Conservation (phyloP, 2,329 filamentous ascomycete species). For the Calonectria pseudoturangicola region DNA sequence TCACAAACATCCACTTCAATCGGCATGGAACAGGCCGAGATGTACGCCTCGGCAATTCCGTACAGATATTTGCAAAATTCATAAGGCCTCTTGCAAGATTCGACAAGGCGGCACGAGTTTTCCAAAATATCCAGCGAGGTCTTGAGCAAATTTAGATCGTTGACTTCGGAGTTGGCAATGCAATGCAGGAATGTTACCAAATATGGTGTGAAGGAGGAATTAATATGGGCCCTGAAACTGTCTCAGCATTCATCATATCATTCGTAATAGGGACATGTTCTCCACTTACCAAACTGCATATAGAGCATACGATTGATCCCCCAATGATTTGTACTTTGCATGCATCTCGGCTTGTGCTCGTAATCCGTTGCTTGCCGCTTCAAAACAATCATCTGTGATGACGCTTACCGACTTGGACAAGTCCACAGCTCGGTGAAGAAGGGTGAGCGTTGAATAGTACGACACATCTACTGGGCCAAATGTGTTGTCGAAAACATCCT, state of each 20-base stretch:
- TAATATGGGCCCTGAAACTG: background rate
- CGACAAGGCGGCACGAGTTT: background rate
- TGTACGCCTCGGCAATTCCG: slow-evolving; percentile 14
- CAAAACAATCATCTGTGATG: slow-evolving; percentile 12
- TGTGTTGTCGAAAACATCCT: background rate
- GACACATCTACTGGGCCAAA: slow-evolving; percentile 2
- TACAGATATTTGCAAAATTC: slow-evolving; percentile 22
- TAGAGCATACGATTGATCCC: background rate
- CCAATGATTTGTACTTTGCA: background rate
- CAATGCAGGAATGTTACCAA: slow-evolving; percentile 11
- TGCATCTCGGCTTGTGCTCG: background rate
- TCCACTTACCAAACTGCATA: slow-evolving; percentile 20
- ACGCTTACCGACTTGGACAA: slow-evolving; percentile 15
- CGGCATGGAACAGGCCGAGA: slow-evolving; percentile 8
- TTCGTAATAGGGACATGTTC: too few species aligned
- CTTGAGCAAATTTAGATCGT: slow-evolving; percentile 5
- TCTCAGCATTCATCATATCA: background rate
- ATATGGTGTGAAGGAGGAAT: slow-evolving; percentile 1
- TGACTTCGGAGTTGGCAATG: slow-evolving; percentile 10
- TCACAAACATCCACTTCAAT: slow-evolving; percentile 9
- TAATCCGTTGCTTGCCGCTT: background rate
- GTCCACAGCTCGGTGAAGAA: slow-evolving; percentile 8
- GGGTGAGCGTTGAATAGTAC: slow-evolving; percentile 6
- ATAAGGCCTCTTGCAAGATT: slow-evolving; percentile 2
- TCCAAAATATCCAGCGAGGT: slow-evolving; percentile 8